Evolutionary conservation across 1,139 yeast species (phyloP).

Genomic region (Neolecta irregularis): DNA sequence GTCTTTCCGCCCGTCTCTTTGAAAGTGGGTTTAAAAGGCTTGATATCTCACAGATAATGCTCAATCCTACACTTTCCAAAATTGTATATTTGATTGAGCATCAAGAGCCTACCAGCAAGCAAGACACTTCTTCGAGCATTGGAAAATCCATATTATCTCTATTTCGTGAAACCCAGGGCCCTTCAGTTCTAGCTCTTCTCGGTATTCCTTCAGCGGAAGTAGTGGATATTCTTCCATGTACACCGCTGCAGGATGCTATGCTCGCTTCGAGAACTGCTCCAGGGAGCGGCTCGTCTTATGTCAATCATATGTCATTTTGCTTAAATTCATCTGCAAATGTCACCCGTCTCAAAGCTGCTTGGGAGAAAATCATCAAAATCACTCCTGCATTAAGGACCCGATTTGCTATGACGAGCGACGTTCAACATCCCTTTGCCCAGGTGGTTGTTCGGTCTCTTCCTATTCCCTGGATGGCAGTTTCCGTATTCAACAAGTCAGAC

Average conservation of each 20-base stretch:
- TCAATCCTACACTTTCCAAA: background rate
- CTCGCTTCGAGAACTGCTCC: too few species aligned
- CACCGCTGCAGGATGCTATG: constrained; percentile 17
- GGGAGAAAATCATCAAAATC: constrained; percentile 9
- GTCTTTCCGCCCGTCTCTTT: constrained; percentile 12
- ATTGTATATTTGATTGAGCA: background rate
- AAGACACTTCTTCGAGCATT: too few species aligned
- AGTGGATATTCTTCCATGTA: constrained; percentile 16
- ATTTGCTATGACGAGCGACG: constrained; percentile 11
- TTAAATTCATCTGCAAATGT: constrained; percentile 8
- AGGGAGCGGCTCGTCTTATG: constrained; percentile 15
- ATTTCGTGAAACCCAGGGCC: too few species aligned
- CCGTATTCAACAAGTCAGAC: too few species aligned
- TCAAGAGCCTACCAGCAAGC: background rate
- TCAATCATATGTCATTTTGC: constrained; percentile 14
- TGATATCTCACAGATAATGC: constrained; percentile 6
- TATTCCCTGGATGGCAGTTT: too few species aligned
- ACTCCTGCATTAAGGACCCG: constrained; percentile 17
- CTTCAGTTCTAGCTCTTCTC: too few species aligned
- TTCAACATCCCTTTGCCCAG: constrained; percentile 15
- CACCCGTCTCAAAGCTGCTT: constrained; percentile 6
- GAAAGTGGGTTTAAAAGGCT: background rate
- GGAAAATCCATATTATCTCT: too few species aligned
- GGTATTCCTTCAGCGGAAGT: too few species aligned
- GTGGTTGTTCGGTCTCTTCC: too few species aligned